Conservation (phyloP, 208 protist species). For the Trypanosoma mega region DNA sequence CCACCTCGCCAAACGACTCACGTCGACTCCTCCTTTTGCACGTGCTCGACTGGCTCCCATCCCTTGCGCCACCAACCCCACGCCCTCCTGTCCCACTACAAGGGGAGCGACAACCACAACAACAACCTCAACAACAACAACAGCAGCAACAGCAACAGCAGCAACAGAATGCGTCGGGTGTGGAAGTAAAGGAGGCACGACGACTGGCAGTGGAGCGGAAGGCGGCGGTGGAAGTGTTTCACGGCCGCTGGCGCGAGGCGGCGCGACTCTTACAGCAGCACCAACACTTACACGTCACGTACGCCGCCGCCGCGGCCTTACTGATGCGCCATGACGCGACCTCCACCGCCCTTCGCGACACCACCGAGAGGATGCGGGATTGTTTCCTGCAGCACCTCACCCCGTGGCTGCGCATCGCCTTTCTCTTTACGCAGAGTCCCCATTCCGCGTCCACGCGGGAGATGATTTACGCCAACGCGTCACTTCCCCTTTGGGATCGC, state of each 20-base stretch:
- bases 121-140: no score
- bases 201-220: conserved; percentile 53
- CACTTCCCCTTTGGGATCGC: conserved; percentile 72
- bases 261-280: conserved; percentile 44
- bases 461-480: conserved; percentile 27
- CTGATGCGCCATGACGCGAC: conserved; percentile 34
- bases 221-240: conserved; percentile 66
- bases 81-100: no score
- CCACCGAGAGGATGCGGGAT: conserved; percentile 40
- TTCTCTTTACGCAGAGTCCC: conserved; percentile 23
- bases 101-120: no score
- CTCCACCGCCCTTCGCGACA: conserved; percentile 29
- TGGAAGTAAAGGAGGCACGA: no score
- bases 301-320: conserved; percentile 43
- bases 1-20: conserved; percentile 29
- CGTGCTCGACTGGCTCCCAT: conserved; percentile 71
- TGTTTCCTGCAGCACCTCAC: conserved; percentile 56
- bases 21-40: conserved; percentile 60
- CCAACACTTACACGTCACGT: conserved; percentile 37
- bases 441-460: conserved; percentile 21
- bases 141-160: no score
- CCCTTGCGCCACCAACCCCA: no score
- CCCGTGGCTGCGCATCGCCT: conserved; percentile 69
- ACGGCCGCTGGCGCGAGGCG: conserved; percentile 36
- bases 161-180: no score